Conservation (phyloP, 768 basidiomycete genomes). For the Suillus decipiens region DNA sequence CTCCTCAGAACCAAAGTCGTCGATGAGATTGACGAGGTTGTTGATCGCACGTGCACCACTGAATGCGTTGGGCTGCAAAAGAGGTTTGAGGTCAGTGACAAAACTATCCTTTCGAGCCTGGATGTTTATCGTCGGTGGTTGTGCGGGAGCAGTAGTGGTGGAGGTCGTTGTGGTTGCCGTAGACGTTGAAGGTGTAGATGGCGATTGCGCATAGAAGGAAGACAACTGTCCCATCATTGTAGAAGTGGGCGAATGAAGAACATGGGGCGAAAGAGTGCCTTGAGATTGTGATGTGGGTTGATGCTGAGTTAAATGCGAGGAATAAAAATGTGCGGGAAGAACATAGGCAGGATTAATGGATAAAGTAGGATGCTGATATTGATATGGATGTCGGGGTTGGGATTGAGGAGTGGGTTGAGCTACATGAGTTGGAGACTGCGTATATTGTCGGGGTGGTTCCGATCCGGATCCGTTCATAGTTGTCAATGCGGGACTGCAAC, state of each 20-base stretch:
- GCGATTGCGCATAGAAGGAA: conserved; percentile 37
- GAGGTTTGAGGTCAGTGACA: conserved; percentile 50
- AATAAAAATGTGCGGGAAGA: conserved; percentile 40
- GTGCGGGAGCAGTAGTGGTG: conserved; percentile 26
- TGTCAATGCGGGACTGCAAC: conserved; percentile 57
- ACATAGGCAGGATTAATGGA: conserved; percentile 45
- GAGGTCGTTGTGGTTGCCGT: conserved; percentile 20
- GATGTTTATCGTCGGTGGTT: conserved; percentile 38
- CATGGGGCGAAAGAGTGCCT: conserved; percentile 69
- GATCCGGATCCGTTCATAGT: conserved; percentile 53
- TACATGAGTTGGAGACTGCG: conserved; percentile 44
- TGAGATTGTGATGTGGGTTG: conserved; percentile 42
- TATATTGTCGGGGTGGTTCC: conserved; percentile 46
- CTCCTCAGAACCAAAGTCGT: conserved; percentile 60
- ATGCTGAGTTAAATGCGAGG: conserved; percentile 25
- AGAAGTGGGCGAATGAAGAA: conserved; percentile 58
- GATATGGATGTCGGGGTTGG: conserved; percentile 41
- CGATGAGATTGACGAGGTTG: conserved; percentile 58
- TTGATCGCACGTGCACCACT: conserved; percentile 69
- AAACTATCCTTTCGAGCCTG: conserved; percentile 61
- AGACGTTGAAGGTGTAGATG: conserved; percentile 28
- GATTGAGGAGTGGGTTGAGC: conserved; percentile 34
- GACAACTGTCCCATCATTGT: conserved; percentile 35
- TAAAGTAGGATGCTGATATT: conserved; percentile 42
- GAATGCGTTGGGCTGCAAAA: conserved; percentile 60